phyloP scores from a whole-genome alignment of 164 flowering plant genomes.

The Liriodendron chinense region DNA sequence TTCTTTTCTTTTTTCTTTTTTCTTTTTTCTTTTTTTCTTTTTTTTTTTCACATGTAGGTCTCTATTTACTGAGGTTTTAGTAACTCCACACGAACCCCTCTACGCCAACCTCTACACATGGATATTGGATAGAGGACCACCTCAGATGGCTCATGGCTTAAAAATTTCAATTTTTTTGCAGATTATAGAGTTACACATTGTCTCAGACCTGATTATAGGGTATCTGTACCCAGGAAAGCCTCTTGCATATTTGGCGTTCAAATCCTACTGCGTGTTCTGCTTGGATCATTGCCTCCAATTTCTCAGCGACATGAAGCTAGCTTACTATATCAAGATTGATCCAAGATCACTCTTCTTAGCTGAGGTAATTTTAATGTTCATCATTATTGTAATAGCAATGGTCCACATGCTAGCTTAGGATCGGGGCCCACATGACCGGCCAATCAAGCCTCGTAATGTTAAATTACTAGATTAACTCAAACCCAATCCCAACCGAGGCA shows the following conservation, averaged over 20 bases:
- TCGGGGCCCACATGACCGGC: background rate
- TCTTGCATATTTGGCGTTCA: constrained; percentile 55
- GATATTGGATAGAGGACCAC: no score
- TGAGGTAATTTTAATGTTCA: constrained; percentile 39
- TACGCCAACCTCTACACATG: no score
- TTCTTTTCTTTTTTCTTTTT: no score
- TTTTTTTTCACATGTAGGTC: no score
- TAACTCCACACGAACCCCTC: no score
- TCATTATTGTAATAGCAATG: background rate
- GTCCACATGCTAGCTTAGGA: background rate
- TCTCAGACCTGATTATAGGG: constrained; percentile 62
- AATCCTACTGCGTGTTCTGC: constrained; percentile 54
- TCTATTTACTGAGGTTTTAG: no score
- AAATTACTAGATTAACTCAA: no score
- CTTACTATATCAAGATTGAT: constrained; percentile 75
- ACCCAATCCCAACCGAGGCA: no score
- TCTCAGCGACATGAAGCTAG: constrained; percentile 60
- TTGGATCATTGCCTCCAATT: constrained; percentile 41
- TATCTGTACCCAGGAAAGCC: constrained; percentile 63
- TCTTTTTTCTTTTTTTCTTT: no score
- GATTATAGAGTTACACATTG: constrained; percentile 55
- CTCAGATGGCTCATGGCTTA: no score
- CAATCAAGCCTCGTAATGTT: no score
- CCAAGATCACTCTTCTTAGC: constrained; percentile 63
- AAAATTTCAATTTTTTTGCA: constrained; percentile 5